These are phyloP conservation scores for Graphilbum fragrans DNA, from an alignment of 2,329 filamentous ascomycete genomes.

Conservation along the genomic window DNA sequence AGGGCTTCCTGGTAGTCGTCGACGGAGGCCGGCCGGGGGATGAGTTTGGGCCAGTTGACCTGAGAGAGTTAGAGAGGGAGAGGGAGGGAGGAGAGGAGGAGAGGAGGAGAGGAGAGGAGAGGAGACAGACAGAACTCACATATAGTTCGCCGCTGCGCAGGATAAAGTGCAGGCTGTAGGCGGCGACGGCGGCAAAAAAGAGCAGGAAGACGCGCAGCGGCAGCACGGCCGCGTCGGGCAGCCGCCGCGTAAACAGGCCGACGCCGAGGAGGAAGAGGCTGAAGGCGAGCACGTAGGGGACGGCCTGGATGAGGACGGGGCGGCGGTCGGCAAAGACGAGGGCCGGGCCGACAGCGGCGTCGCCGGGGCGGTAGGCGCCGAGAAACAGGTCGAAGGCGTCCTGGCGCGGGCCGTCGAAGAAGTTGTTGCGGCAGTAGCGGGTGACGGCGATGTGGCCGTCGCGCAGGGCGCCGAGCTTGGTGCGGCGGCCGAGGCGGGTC, in stretches of 20 bases:
- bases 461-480: conserved; percentile 70
- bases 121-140: conserved; percentile 43
- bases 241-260: conserved; percentile 57
- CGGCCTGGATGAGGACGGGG: conserved; percentile 79
- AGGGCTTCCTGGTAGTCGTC: conserved; percentile 87
- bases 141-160: conserved; percentile 81
- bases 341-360: conserved; percentile 56
- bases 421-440: conserved; percentile 89
- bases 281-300: conserved; percentile 82
- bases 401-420: conserved; percentile 82
- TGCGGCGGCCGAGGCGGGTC: conserved; percentile 84
- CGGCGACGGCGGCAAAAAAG: conserved; percentile 60
- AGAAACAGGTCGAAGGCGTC: conserved; percentile 94
- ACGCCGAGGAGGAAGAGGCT: conserved; percentile 75
- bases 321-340: conserved; percentile 74
- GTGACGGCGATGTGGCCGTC: conserved; percentile 82
- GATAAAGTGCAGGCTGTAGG: conserved; percentile 67
- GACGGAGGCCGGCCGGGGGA: conserved; percentile 71
- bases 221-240: conserved; percentile 65
- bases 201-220: conserved; percentile 73
- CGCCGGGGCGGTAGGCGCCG: conserved; percentile 68
- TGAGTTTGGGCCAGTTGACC: conserved; percentile 98
- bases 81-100: background rate
- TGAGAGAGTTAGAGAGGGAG: conserved; percentile 22
- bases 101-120: background rate